A percentile compares a stretch with the other conserved stretches of the same genome.
Conservation (phyloP, 371 early-diverging fungal species). For the Mortierella sp. region DNA sequence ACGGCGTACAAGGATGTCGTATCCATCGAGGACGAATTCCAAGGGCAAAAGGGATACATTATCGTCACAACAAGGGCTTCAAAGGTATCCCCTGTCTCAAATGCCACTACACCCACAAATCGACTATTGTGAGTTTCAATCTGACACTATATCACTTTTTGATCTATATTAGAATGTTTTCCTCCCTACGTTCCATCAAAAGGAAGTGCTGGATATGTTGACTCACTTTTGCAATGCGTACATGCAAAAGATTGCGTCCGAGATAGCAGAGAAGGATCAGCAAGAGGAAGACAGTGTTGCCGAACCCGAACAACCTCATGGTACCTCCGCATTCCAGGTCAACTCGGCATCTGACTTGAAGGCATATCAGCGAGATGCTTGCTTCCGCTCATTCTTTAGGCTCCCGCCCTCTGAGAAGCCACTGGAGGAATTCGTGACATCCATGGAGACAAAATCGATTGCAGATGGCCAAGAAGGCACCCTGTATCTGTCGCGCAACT, state of each 20-base stretch:
- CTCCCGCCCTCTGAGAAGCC: slow-evolving; percentile 27
- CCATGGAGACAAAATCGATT: slow-evolving; percentile 26
- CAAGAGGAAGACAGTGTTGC: not conserved
- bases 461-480: slow-evolving; percentile 24
- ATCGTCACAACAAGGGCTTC: slow-evolving; percentile 22
- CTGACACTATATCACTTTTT: not conserved
- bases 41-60: slow-evolving; percentile 28
- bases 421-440: slow-evolving; percentile 12
- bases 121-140: too few relatives aligned
- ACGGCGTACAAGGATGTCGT: slow-evolving; percentile 37
- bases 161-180: slow-evolving; percentile 21
- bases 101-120: too few relatives aligned
- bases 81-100: slow-evolving; percentile 21
- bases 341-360: slow-evolving; percentile 23
- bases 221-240: slow-evolving; percentile 45
- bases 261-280: slow-evolving; percentile 3
- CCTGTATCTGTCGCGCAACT: slow-evolving; percentile 26
- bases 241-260: slow-evolving; percentile 27
- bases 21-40: slow-evolving; percentile 26
- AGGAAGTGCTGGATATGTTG: slow-evolving; percentile 38
- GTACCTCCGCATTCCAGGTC: slow-evolving; percentile 16
- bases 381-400: slow-evolving; percentile 28
- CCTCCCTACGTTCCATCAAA: slow-evolving; percentile 36
- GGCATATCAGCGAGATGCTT: slow-evolving; percentile 6
- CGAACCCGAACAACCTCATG: too few relatives aligned